Percentiles rank a stretch among this genome's conserved stretches.
Evolutionary conservation across 2,329 filamentous ascomycete species (phyloP).

Genomic region (Neospermospora avenae): DNA sequence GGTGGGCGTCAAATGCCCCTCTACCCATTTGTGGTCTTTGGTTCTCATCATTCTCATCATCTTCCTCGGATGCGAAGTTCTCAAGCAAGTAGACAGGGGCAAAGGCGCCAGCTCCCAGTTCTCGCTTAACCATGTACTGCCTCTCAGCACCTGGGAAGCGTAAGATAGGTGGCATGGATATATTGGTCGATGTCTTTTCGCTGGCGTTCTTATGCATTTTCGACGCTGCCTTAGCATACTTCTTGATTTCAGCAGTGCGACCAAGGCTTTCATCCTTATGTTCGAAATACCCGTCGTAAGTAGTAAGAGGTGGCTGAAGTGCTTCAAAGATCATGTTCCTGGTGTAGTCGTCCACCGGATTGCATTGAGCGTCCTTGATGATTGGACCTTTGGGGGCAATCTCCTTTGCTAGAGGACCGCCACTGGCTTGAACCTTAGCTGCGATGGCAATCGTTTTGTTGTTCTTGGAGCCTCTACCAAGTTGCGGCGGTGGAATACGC

Average conservation of each 20-base stretch:
- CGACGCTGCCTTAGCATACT: slow-evolving; percentile 62
- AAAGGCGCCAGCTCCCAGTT: slow-evolving; percentile 90
- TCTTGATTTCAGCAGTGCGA: slow-evolving; percentile 73
- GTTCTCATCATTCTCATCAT: slow-evolving; percentile 45
- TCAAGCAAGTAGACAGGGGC: slow-evolving; percentile 93
- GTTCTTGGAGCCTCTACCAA: slow-evolving; percentile 46
- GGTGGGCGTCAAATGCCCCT: slow-evolving; percentile 53
- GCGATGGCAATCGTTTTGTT: slow-evolving; percentile 35
- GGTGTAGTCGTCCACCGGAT: slow-evolving; percentile 77
- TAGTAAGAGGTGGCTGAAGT: slow-evolving; percentile 67
- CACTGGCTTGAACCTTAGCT: slow-evolving; percentile 34
- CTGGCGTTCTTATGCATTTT: slow-evolving; percentile 41
- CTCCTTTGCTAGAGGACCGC: slow-evolving; percentile 37
- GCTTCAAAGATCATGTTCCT: slow-evolving; percentile 72
- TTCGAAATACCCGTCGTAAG: slow-evolving; percentile 78
- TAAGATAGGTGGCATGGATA: slow-evolving; percentile 60
- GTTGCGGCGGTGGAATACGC: slow-evolving; percentile 50
- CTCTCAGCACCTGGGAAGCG: slow-evolving; percentile 62
- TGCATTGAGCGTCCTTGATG: slow-evolving; percentile 80
- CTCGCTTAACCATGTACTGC: slow-evolving; percentile 74
- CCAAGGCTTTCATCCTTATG: slow-evolving; percentile 62
- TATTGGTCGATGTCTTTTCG: slow-evolving; percentile 59
- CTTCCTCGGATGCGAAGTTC: slow-evolving; percentile 53
- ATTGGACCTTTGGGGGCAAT: slow-evolving; percentile 62
- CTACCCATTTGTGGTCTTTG: slow-evolving; percentile 55